These are phyloP conservation scores for Corymbia calophylla DNA, from an alignment of 441 rosid species.

Conservation along the genomic window DNA sequence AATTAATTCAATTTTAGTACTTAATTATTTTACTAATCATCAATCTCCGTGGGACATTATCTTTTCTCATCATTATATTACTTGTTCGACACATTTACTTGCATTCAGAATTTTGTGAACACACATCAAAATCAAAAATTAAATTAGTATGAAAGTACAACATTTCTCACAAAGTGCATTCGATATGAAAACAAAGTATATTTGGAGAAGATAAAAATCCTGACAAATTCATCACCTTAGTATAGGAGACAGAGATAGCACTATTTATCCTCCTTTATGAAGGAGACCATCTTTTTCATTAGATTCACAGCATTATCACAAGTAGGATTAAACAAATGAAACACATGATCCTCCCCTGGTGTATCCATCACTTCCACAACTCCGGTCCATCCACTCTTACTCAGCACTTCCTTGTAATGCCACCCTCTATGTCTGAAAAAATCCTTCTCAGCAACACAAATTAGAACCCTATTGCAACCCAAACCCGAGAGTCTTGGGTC, in stretches of 20 bases:
- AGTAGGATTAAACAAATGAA: neutral
- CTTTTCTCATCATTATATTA: too few relatives aligned
- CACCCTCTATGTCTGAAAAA: neutral
- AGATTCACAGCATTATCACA: neutral
- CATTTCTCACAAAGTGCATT: neutral
- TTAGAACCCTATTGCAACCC: neutral
- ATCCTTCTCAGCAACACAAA: neutral
- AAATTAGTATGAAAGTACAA: neutral
- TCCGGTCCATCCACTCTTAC: neutral
- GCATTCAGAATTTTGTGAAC: too few relatives aligned
- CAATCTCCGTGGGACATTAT: too few relatives aligned
- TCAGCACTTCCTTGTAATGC: neutral
- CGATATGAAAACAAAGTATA: neutral
- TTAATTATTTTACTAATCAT: too few relatives aligned
- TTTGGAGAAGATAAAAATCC: neutral
- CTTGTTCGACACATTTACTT: too few relatives aligned
- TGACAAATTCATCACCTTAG: neutral
- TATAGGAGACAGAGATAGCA: neutral
- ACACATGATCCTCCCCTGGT: neutral
- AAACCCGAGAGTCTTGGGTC: neutral
- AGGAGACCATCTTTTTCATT: neutral
- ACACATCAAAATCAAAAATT: neutral
- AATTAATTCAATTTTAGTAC: too few relatives aligned
- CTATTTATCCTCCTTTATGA: neutral
- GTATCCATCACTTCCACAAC: neutral